Base-by-base conservation (phyloP, 225 moss, liverwort and hornwort species). In the Marchantia paleacea region DNA sequence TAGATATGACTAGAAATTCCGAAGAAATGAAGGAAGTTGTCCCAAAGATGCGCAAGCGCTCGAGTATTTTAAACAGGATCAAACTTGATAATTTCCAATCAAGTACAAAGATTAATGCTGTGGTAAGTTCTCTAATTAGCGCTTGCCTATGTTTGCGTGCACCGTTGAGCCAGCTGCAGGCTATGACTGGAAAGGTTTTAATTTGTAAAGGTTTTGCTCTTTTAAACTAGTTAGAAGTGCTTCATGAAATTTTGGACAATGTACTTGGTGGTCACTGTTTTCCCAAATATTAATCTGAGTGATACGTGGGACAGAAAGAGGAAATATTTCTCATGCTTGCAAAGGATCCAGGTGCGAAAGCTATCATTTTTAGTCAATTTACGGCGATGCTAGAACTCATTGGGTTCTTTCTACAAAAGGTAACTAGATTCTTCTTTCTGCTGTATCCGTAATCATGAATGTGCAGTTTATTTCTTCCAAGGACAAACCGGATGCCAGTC, bases 341-440 rank as follows among this genome's bases (percentile, higher is more conserved):
- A 58, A 84, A 75, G 69, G 91, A 91, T 63, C 64, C 86, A 20
- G 82, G 88, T 62, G 91, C 89, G 4, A 91, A 91, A 76, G 89
- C 88, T 19, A 91, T 91, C 57, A 86, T 91, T 62, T 91, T 91
- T 79, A 90, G 91, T 76, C 90, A 91, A 86, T 91, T 91, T 30
- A 91, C 91, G 1, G 86, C 88, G 14, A 91, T 91, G 91, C 79
- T 91, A 69, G 91, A 91, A 14, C 80, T 91, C 2, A 88, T 91
- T 67, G 90, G 88, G 39, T 88, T 55, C 25, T 82, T 80, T 65
- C 83, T 91, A 50, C 54, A 83, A 60, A 85, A 86, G 86, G 91
- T 91, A 80, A 54, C 12, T 12, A 12, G 80, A 26, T 28, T 63
- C 48, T 68, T 69, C 11, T 14, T 20, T 75, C 22, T 11, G n/a